Percentiles rank a stretch among this genome's conserved stretches.
phyloP scores from a whole-genome alignment of 2,329 filamentous ascomycete species.

The Curvularia hawaiiensis region DNA sequence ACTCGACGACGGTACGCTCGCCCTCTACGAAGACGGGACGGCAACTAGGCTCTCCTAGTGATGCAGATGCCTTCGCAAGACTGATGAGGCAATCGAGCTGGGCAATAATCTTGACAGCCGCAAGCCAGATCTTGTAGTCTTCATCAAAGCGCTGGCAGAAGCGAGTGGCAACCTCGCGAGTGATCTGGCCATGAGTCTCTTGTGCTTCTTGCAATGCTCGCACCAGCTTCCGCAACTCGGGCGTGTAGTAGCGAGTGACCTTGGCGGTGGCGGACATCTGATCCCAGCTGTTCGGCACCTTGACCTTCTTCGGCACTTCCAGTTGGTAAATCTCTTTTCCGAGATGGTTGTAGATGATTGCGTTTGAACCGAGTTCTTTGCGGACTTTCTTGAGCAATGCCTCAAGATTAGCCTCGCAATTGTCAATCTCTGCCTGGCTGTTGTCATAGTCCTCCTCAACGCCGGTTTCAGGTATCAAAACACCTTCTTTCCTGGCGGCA shows the following conservation, averaged over 20 bases:
- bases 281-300: constrained; percentile 87
- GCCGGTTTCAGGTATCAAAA: constrained; percentile 83
- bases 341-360: constrained; percentile 67
- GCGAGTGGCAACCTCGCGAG: constrained; percentile 80
- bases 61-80: constrained; percentile 83
- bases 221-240: constrained; percentile 80
- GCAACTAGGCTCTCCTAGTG: constrained; percentile 85
- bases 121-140: constrained; percentile 83
- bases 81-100: constrained; percentile 96
- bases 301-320: constrained; percentile 83
- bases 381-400: constrained; percentile 73
- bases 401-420: constrained; percentile 75
- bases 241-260: constrained; percentile 93
- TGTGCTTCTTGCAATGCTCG: constrained; percentile 91
- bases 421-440: constrained; percentile 76
- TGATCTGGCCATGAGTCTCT: constrained; percentile 89
- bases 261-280: constrained; percentile 94
- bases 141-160: constrained; percentile 90
- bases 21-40: constrained; percentile 86
- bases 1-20: constrained; percentile 86
- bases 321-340: constrained; percentile 98
- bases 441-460: constrained; percentile 92
- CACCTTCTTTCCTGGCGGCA: constrained; percentile 77
- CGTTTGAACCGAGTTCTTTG: constrained; percentile 73
- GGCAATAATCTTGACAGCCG: constrained; percentile 85